phyloP scores from a whole-genome alignment of 345 rosid genomes.

The Citrus cavaleriei region DNA sequence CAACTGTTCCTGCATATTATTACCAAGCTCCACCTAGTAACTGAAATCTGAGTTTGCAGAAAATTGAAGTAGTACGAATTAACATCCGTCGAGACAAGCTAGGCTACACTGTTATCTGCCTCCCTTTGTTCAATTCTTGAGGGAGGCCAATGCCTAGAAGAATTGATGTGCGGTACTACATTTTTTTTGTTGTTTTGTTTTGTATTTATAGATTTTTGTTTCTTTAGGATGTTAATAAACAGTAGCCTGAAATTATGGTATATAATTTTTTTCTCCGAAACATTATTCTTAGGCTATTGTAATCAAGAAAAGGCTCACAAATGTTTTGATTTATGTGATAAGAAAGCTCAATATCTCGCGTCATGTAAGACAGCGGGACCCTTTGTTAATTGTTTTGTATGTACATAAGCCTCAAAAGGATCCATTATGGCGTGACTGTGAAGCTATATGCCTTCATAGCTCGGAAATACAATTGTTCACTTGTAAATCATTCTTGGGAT shows the following conservation, averaged over 20 bases:
- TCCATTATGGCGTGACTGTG: no score
- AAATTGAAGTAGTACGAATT: neutral
- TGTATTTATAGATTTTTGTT: neutral
- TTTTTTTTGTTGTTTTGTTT: neutral
- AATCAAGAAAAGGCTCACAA: no score
- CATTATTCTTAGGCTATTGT: no score
- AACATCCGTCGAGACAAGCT: neutral
- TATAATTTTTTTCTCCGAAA: neutral
- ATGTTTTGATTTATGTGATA: no score
- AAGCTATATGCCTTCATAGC: no score
- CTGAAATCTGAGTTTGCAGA: neutral
- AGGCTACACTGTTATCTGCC: neutral
- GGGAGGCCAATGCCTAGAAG: conserved; percentile 9
- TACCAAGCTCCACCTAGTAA: conserved; percentile 31
- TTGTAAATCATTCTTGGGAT: no score
- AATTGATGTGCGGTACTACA: neutral
- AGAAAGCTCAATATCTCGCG: no score
- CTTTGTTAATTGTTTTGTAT: no score
- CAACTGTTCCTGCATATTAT: conserved; percentile 40
- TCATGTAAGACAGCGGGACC: no score
- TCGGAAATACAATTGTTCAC: no score
- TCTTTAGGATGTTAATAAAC: neutral
- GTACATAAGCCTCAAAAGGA: no score
- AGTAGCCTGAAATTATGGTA: neutral
- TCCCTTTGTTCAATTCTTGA: neutral